Percentiles rank a stretch among this genome's conserved stretches.
These are phyloP conservation scores for Naganishia randhawae DNA, from an alignment of 768 basidiomycete species.

Conservation along the genomic window DNA sequence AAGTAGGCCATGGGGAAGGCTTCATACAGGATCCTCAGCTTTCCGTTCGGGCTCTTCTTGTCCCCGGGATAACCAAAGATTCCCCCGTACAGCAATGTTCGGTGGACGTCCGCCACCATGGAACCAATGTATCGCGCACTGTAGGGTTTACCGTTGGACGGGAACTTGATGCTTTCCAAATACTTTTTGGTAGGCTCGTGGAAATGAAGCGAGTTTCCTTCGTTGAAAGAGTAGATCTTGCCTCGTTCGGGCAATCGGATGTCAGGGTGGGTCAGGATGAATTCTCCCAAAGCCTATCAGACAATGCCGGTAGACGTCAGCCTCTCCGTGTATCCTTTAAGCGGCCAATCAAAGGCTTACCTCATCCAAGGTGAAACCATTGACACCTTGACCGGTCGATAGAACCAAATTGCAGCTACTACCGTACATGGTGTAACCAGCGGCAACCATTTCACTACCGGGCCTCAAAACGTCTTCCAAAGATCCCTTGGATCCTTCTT, in stretches of 20 bases:
- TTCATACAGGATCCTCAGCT: conserved; percentile 90
- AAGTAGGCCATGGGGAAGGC: conserved; percentile 97
- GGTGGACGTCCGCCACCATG: conserved; percentile 91
- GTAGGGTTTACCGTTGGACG: conserved; percentile 54
- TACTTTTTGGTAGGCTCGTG: conserved; percentile 76
- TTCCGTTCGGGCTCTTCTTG: conserved; percentile 79
- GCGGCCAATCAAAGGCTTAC: conserved; percentile 35
- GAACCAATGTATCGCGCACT: conserved; percentile 74
- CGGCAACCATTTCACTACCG: conserved; percentile 94
- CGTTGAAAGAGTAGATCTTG: conserved; percentile 99
- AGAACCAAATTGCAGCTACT: conserved; percentile 95
- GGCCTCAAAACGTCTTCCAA: conserved; percentile 86
- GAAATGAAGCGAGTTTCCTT: conserved; percentile 96
- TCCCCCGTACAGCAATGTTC: conserved; percentile 78
- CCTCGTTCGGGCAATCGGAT: conserved; percentile 90
- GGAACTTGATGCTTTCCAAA: conserved; percentile 63
- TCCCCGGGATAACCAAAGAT: conserved; percentile 98
- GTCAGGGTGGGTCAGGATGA: conserved; percentile 96
- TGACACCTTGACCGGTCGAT: conserved; percentile 89
- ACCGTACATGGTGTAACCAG: conserved; percentile 96
- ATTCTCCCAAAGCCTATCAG: conserved; percentile 73
- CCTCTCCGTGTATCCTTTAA: neutral
- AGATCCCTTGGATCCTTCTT: conserved; percentile 70
- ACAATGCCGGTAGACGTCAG: conserved; percentile 32
- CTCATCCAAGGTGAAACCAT: conserved; percentile 96